Evolutionary conservation across 176 grass and related monocot genomes (phyloP).

Genomic region (Alloteropsis semialata): DNA sequence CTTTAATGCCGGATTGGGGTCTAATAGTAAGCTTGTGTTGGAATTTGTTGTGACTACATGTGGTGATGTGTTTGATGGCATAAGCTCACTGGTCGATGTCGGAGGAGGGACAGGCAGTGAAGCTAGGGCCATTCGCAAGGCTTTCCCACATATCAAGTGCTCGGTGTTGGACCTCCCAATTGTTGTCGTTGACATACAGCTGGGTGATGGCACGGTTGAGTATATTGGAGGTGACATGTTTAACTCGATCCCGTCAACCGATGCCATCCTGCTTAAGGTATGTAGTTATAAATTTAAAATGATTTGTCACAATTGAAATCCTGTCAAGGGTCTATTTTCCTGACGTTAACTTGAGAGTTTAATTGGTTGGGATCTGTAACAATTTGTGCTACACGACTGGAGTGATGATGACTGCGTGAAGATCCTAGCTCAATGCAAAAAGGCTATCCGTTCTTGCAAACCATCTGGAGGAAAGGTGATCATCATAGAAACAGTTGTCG

Average conservation of each 20-base stretch:
- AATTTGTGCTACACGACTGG: slow-evolving; percentile 43
- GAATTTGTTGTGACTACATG: not conserved
- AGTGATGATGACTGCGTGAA: slow-evolving; percentile 39
- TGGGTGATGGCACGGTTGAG: not conserved
- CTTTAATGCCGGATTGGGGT: slow-evolving; percentile 34
- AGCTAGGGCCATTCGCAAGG: slow-evolving; percentile 11
- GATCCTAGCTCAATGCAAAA: slow-evolving; percentile 36
- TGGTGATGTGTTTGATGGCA: slow-evolving; percentile 25
- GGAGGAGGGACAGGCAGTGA: slow-evolving; percentile 34
- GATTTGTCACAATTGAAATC: not conserved
- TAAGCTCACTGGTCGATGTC: slow-evolving; percentile 46
- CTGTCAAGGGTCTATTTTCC: not conserved
- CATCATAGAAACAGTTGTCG: slow-evolving; percentile 31
- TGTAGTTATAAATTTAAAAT: not conserved
- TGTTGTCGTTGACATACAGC: slow-evolving; percentile 15
- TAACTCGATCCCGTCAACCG: slow-evolving; percentile 18
- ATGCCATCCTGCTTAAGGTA: slow-evolving; percentile 41
- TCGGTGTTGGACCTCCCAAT: slow-evolving; percentile 45
- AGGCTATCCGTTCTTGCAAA: slow-evolving; percentile 18
- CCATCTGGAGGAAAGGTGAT: slow-evolving; percentile 35
- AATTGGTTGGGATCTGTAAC: no score
- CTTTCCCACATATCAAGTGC: slow-evolving; percentile 46
- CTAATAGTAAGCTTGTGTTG: not conserved
- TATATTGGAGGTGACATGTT: slow-evolving; percentile 49
- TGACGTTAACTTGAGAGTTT: not conserved